A percentile compares a stretch with the other conserved stretches of the same genome.
Evolutionary conservation across 305 asterid species (phyloP).

Genomic region (Fraxinus baroniana): DNA sequence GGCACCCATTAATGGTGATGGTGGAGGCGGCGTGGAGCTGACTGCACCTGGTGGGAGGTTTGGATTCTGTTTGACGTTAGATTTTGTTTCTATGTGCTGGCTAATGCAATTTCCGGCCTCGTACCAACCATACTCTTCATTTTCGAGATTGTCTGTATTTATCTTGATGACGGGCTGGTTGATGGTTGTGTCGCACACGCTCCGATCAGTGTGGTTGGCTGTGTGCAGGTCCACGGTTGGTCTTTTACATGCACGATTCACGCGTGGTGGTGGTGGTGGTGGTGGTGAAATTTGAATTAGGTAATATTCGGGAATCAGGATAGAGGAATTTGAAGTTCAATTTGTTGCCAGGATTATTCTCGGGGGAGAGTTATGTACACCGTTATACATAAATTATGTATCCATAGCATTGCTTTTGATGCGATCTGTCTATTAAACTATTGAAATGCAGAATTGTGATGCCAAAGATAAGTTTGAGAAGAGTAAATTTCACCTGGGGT

Average conservation of each 20-base stretch:
- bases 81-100: slow-evolving; percentile 40
- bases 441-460: background rate
- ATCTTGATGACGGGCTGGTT: background rate
- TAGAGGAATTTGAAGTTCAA: background rate
- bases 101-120: slow-evolving; percentile 2
- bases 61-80: slow-evolving; percentile 37
- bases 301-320: background rate
- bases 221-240: background rate
- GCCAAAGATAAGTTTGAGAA: background rate
- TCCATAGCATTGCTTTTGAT: too few species aligned
- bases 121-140: background rate
- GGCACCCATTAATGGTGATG: slow-evolving; percentile 51
- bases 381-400: too few species aligned
- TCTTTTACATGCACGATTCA: background rate
- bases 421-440: background rate
- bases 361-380: too few species aligned
- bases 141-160: background rate
- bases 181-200: background rate
- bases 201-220: background rate
- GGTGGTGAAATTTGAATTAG: background rate
- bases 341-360: too few species aligned
- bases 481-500: too few species aligned
- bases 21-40: slow-evolving; percentile 39
- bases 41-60: slow-evolving; percentile 11
- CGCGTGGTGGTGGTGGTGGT: background rate